phyloP scores from a whole-genome alignment of 106 monocot genomes.

The Cymbidium sinense region DNA sequence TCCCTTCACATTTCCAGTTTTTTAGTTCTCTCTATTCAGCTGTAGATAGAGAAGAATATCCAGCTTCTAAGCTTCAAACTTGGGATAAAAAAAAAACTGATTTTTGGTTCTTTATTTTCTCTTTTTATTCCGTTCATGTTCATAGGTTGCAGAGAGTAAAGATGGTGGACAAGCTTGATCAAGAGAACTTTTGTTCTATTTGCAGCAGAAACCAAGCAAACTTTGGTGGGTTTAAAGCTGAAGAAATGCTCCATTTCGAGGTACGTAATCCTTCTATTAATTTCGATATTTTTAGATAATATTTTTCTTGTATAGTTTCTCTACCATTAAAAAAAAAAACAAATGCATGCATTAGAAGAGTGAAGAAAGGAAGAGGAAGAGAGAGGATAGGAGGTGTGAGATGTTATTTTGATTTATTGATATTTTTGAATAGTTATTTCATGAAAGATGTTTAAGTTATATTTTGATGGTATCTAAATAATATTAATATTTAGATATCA shows the following conservation, averaged over 20 bases:
- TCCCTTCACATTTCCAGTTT: neutral
- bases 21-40: constrained; percentile 2
- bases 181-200: neutral
- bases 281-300: neutral
- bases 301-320: neutral
- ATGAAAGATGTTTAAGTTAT: too few relatives aligned
- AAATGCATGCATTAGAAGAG: neutral
- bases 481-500: too few relatives aligned
- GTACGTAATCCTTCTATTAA: neutral
- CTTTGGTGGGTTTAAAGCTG: neutral
- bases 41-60: constrained; percentile 3
- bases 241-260: neutral
- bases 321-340: neutral
- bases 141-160: neutral
- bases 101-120: constrained; percentile 1
- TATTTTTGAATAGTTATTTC: too few relatives aligned
- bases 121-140: constrained; percentile 1
- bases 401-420: too few relatives aligned
- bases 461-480: too few relatives aligned
- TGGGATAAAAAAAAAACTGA: neutral
- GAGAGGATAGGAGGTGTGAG: too few relatives aligned
- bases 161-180: neutral
- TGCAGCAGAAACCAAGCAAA: neutral
- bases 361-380: too few relatives aligned
- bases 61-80: neutral